A percentile compares a stretch with the other conserved stretches of the same genome.
phyloP scores from a whole-genome alignment of 495 filamentous ascomycete genomes.

The Mycothermus thermophilus region DNA sequence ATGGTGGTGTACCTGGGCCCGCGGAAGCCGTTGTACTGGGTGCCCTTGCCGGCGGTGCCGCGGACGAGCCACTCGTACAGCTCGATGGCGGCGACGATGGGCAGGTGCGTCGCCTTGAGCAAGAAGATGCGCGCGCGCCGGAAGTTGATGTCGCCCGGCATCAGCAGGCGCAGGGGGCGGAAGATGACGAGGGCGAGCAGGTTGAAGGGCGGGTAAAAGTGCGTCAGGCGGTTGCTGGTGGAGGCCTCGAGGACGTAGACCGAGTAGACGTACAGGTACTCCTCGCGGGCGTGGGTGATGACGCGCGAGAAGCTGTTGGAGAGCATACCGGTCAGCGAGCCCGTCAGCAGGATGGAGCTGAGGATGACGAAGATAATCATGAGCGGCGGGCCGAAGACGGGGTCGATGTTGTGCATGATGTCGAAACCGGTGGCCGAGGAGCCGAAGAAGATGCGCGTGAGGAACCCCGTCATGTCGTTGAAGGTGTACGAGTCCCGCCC shows the following conservation, averaged over 20 bases:
- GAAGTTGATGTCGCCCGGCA: conserved; percentile 52
- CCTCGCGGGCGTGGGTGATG: conserved; percentile 53
- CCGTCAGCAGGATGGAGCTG: conserved; percentile 83
- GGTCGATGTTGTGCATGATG: conserved; percentile 33
- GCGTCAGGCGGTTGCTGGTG: conserved; percentile 64
- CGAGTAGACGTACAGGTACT: conserved; percentile 70
- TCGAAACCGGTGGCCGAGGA: conserved; percentile 72
- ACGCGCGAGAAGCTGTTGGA: conserved; percentile 82
- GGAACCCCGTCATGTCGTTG: conserved; percentile 68
- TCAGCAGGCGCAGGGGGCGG: conserved; percentile 64
- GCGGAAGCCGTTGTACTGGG: conserved; percentile 19
- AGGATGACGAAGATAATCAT: conserved; percentile 76
- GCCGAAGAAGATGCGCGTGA: conserved; percentile 71
- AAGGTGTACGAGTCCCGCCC: conserved; percentile 63
- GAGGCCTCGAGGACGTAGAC: conserved; percentile 69
- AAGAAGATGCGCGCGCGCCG: conserved; percentile 63
- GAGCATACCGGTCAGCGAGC: conserved; percentile 80
- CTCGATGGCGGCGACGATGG: conserved; percentile 38
- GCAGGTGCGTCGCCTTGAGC: conserved; percentile 49
- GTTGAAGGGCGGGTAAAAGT: conserved; percentile 68
- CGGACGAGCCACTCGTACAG: conserved; percentile 33
- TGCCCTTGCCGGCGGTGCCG: conserved; percentile 22
- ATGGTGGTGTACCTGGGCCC: conserved; percentile 12
- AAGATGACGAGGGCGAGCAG: conserved; percentile 71
- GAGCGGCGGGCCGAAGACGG: conserved; percentile 47